A percentile compares a stretch with the other conserved stretches of the same genome.
phyloP scores from a whole-genome alignment of 352 stramenopile genomes.

The Pythium aristosporum region DNA sequence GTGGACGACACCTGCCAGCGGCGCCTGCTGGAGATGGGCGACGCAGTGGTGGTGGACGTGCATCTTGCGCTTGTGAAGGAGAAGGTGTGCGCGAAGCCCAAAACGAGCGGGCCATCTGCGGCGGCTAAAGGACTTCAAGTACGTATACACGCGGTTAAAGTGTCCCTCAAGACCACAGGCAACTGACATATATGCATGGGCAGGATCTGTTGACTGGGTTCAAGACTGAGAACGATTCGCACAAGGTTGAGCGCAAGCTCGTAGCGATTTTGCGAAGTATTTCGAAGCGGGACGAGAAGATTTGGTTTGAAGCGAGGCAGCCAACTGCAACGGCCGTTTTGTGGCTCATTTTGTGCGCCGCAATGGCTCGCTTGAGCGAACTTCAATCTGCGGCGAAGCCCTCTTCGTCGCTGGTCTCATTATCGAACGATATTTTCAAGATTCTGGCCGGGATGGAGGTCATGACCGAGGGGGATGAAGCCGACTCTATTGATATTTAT shows the following conservation, averaged over 20 bases:
- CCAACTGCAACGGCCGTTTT: constrained; percentile 8
- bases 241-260: constrained; percentile 14
- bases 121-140: constrained; percentile 4
- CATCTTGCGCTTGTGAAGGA: constrained; percentile 14
- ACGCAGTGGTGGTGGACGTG: not conserved
- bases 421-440: constrained; percentile 9
- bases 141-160: not conserved
- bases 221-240: not conserved
- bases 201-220: constrained; percentile 2
- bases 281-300: not conserved
- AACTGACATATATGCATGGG: not conserved
- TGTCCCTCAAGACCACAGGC: not conserved
- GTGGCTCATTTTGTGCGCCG: constrained; percentile 6
- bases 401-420: not conserved
- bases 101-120: not conserved
- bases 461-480: not conserved
- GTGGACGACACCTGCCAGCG: constrained; percentile 13
- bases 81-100: constrained; percentile 15
- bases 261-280: not conserved
- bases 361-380: constrained; percentile 13
- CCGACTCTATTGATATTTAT: not conserved
- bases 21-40: constrained; percentile 11
- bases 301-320: not conserved
- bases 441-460: constrained; percentile 1
- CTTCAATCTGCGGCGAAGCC: constrained; percentile 2